Base-by-base conservation (phyloP, 1,284 basidiomycete species). In the Lentinula novae-zelandiae region DNA sequence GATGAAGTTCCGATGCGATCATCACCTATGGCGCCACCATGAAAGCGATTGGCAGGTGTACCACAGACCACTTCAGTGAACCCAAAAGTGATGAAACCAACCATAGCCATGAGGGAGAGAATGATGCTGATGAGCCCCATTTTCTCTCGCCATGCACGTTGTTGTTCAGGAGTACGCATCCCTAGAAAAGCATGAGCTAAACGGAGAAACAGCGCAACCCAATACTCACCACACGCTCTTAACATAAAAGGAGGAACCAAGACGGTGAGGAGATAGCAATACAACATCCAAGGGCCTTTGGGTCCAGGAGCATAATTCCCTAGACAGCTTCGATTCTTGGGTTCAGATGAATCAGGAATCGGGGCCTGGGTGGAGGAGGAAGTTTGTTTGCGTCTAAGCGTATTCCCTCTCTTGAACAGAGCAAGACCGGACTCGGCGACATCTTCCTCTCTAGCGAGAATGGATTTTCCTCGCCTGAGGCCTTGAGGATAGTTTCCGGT, bases 71-170 rank as follows among this genome's bases (percentile, higher is more conserved):
- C 79, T 71, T 95, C 86, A 3, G 96, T 98, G 80, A 99, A 99
- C n/a, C 97, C 96, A 76, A 99, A 99, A 1, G 96, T 99, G 72
- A 99, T 82, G 84, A 95, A 99, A 74, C 96, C 96, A 71, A 99
- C 97, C 53, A 81, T 84, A 22, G 90, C 90, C 96, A 99, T 98
- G 66, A 95, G 84, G 20, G 74, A 7, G 15, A 85, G 72, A 68
- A 97, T 93, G 74, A 98, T 83, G 65, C 81, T 79, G 61, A 99
- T 79, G 36, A 99, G 84, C 39, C 96, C 96, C 75, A 98, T 96
- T 81, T 99, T 99, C 76, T 99, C 96, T 64, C 97, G 84, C 93
- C 96, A 99, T 48, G 96, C 96, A 58, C 95, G 87, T 74, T 96
- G 95, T 68, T 93, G 92, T 67, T 99, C 97, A 0, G 95, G 92